Base-by-base conservation (phyloP, 805 yeast species). In the Saccharomycopsis sp. region DNA sequence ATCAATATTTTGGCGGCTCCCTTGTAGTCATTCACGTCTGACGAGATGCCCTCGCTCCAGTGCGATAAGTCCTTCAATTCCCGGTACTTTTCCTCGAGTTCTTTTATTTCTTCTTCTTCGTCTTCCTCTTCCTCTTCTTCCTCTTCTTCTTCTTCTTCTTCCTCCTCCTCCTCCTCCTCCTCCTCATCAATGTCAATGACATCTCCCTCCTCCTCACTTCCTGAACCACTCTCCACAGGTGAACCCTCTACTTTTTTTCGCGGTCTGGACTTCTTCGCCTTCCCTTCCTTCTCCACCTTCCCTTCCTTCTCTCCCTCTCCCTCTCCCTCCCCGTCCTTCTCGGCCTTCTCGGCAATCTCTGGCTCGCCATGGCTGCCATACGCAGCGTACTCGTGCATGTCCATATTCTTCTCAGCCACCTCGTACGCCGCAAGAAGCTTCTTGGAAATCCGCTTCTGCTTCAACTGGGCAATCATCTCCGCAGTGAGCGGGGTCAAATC, bases 371-470 rank as follows among this genome's bases (percentile, higher is more conserved):
- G 54, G 42, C 64, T 62, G 18, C 65, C 70, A 57, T 52, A 65
- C 30, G 53, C 52, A 7, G 63, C 64, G 47, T 69, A 66, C 21
- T 65, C 74, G 27, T 69, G 73, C 13, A 64, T 54, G 13, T 59
- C 58, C 1, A 75, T 69, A 2, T 79, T 73, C 26, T 71, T 69
- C 20, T 62, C 53, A 1, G 85, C 77, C 51, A 75, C 64, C 45
- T 65, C 59, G 52, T 73, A 77, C 1, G 82, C 82, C 37, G 56
- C 56, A 36, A 60, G 63, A 36, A 75, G 65, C 17, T 65, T 52
- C 41, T 65, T 69, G 52, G 70, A 64, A 50, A 63, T 61, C 52
- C 67, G 60, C 48, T 62, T 61, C 51, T 53, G 32, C 38, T 36
- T 40, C 20, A 40, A 10, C 7, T 20, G 19, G 6, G 20, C 53